A percentile compares a stretch with the other conserved stretches of the same genome.
Conservation (phyloP, 495 filamentous ascomycete genomes). For the Lindgomyces ingoldianus region DNA sequence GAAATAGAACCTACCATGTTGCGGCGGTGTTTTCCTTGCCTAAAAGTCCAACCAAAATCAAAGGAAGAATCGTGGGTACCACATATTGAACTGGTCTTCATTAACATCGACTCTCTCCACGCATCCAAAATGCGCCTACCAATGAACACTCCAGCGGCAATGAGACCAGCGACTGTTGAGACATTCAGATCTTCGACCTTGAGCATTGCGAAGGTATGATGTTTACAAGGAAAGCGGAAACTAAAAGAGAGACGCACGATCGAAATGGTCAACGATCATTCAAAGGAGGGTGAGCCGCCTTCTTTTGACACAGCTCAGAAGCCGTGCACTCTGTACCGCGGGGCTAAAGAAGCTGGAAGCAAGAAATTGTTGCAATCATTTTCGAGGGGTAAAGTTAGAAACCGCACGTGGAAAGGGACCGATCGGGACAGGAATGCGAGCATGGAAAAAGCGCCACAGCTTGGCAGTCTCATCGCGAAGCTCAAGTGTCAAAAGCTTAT, state of each 20-base stretch:
- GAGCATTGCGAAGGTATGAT: background rate
- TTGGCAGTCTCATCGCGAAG: background rate
- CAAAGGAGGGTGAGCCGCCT: background rate
- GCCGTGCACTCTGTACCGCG: background rate
- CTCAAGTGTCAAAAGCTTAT: background rate
- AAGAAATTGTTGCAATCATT: background rate
- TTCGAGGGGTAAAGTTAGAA: background rate
- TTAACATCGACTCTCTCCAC: background rate
- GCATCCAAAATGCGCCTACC: background rate
- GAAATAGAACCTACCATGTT: slow-evolving; percentile 16
- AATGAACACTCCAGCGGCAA: slow-evolving; percentile 14
- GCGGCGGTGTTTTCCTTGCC: slow-evolving; percentile 10
- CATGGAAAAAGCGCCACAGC: background rate
- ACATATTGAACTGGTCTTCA: background rate
- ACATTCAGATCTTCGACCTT: slow-evolving; percentile 9
- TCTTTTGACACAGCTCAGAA: background rate
- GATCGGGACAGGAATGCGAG: slow-evolving; percentile 1
- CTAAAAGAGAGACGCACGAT: background rate
- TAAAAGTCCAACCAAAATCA: slow-evolving; percentile 6
- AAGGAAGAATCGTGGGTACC: background rate
- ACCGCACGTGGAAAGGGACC: background rate
- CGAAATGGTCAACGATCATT: background rate
- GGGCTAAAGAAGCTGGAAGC: background rate
- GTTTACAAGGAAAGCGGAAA: background rate
- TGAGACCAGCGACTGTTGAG: slow-evolving; percentile 5